Base-by-base conservation (phyloP, 768 basidiomycete species). In the Phylloporus sp. region DNA sequence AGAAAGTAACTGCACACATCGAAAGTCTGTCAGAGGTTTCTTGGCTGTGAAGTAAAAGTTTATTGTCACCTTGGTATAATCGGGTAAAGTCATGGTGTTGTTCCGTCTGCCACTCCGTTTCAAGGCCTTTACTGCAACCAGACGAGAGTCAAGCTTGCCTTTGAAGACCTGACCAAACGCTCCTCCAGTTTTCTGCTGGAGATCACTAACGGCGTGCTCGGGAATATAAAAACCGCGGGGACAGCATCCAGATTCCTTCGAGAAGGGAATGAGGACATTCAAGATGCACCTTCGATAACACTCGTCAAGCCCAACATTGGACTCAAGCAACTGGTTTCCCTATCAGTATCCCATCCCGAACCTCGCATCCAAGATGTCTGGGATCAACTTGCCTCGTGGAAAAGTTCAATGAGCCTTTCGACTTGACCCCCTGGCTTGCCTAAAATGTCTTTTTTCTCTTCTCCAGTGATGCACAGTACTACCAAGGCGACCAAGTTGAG, bases 91-190 rank as follows among this genome's bases (percentile, higher is more conserved):
- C 23, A 16, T 34, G 10, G 5, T 2, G 3, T 10, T 8, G n/a
- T n/a, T n/a, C n/a, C n/a, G n/a, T n/a, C n/a, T n/a, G n/a, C n/a
- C n/a, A 5, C 9, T 9, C 39, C 40, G 35, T 23, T 26, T 49
- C 23, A 66, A 24, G 31, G 34, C 46, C 54, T 68, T 68, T 32
- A 68, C 66, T 2, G 68, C 66, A n/a, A 70, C 66, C n/a, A 54
- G n/a, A 20, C 61, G 57, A 42, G 55, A 54, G 34, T 44, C 46
- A 5, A 59, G 5, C 7, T 47, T 47, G 45, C 64, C 66, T 52
- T 56, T 48, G 43, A 15, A 58, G 18, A 70, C 59, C 6, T 26
- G 0, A 12, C 68, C 66, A 52, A 55, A 68, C 3, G 56, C 66
- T 29, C 66, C 66, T 15, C 6, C 23, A n/a, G 26, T 44, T 10